Evolutionary conservation across 1,284 basidiomycete genomes (phyloP).

Genomic region (Porodaedalea pini): DNA sequence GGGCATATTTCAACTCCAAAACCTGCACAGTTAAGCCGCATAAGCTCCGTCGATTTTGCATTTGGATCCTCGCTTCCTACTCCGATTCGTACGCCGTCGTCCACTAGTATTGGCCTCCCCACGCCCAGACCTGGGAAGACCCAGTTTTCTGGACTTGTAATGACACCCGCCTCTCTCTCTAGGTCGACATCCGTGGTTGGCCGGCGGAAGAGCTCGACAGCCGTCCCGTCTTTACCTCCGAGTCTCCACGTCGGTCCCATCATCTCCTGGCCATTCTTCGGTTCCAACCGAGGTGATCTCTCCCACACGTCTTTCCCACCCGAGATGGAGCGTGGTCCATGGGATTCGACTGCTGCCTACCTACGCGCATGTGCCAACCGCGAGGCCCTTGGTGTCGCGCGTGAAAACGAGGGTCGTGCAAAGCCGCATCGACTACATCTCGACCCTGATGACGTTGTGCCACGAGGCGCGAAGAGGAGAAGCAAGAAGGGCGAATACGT

Average conservation of each 20-base stretch:
- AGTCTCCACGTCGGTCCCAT: slow-evolving; percentile 67
- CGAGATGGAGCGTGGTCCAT: slow-evolving; percentile 74
- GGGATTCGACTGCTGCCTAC: slow-evolving; percentile 56
- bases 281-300: slow-evolving; percentile 70
- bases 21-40: neutral
- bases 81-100: slow-evolving; percentile 8
- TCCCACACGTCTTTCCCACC: slow-evolving; percentile 43
- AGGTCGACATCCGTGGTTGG: neutral
- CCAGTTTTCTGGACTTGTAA: neutral
- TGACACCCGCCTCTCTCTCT: neutral
- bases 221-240: neutral
- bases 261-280: slow-evolving; percentile 84
- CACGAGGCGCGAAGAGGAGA: slow-evolving; percentile 9
- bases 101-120: slow-evolving; percentile 4
- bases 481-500: slow-evolving; percentile 17
- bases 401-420: slow-evolving; percentile 69
- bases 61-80: slow-evolving; percentile 14
- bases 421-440: slow-evolving; percentile 72
- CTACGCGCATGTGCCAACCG: slow-evolving; percentile 59
- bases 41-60: slow-evolving; percentile 5
- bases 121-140: slow-evolving; percentile 5
- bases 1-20: slow-evolving; percentile 12
- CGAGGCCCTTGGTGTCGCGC: slow-evolving; percentile 62
- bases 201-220: neutral
- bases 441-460: slow-evolving; percentile 65